Evolutionary conservation across 768 basidiomycete genomes (phyloP).

Genomic region (Mycena vulgaris): DNA sequence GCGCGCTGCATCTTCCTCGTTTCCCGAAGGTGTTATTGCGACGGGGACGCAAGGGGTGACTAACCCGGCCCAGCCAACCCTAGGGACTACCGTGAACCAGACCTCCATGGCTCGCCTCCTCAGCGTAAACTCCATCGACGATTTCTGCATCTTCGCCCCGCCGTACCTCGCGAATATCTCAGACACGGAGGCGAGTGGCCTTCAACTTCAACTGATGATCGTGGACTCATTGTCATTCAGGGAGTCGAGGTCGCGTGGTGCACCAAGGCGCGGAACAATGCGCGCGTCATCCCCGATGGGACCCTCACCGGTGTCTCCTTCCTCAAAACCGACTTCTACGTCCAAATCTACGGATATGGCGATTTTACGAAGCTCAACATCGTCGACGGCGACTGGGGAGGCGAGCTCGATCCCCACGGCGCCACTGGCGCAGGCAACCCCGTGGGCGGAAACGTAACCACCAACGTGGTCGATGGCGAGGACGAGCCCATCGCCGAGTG

Average conservation of each 20-base stretch:
- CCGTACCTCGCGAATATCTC: conserved; percentile 11
- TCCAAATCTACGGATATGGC: conserved; percentile 53
- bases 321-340: too few relatives aligned
- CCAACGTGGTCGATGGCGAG: conserved; percentile 53
- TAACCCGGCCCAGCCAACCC: neutral
- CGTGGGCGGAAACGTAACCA: conserved; percentile 61
- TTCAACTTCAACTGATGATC: too few relatives aligned
- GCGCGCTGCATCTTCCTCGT: conserved; percentile 6
- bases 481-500: conserved; percentile 56
- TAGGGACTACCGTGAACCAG: conserved; percentile 22
- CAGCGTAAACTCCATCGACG: conserved; percentile 18
- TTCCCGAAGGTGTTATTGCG: conserved; percentile 16
- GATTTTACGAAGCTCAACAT: conserved; percentile 61
- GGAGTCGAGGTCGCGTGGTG: too few relatives aligned
- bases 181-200: conserved; percentile 22
- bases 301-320: too few relatives aligned
- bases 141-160: conserved; percentile 26
- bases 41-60: conserved; percentile 18
- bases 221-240: too few relatives aligned
- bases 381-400: conserved; percentile 56
- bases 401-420: conserved; percentile 62
- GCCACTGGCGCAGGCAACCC: conserved; percentile 58
- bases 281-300: too few relatives aligned
- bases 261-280: too few relatives aligned
- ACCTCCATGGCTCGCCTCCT: conserved; percentile 21